Evolutionary conservation across 1,284 basidiomycete species (phyloP).

Genomic region (Coniophora puteana): DNA sequence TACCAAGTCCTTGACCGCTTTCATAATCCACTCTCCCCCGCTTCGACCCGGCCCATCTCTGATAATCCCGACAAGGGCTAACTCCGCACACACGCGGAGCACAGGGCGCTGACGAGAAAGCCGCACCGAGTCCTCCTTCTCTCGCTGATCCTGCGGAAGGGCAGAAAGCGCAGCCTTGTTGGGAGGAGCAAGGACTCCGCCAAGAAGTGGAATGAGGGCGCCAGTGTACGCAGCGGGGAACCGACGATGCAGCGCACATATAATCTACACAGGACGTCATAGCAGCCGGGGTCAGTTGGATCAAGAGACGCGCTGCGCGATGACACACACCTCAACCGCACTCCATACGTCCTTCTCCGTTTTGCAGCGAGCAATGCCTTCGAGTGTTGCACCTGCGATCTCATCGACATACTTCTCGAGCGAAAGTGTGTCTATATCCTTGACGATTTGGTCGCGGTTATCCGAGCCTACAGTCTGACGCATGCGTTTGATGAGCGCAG

Average conservation of each 20-base stretch:
- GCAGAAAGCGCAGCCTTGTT: conserved; percentile 55
- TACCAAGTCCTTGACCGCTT: conserved; percentile 78
- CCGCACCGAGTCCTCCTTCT: conserved; percentile 88
- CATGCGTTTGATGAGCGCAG: conserved; percentile 88
- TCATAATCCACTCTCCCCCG: conserved; percentile 87
- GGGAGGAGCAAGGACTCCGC: conserved; percentile 64
- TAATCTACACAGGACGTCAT: conserved; percentile 51
- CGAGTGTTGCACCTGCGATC: conserved; percentile 81
- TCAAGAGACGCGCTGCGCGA: conserved; percentile 11
- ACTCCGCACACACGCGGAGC: conserved; percentile 84
- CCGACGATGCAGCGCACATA: conserved; percentile 86
- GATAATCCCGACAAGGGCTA: conserved; percentile 85
- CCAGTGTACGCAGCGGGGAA: conserved; percentile 82
- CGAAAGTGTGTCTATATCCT: conserved; percentile 86
- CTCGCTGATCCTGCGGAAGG: conserved; percentile 75
- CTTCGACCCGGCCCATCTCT: conserved; percentile 61
- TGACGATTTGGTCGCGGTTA: conserved; percentile 81
- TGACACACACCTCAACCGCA: conserved; percentile 76
- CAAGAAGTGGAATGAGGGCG: conserved; percentile 62
- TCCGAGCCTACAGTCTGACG: conserved; percentile 77
- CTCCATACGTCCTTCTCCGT: conserved; percentile 88
- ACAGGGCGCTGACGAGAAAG: conserved; percentile 82
- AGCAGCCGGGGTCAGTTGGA: too few relatives aligned
- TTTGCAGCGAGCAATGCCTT: conserved; percentile 85
- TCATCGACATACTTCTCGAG: conserved; percentile 97